These are phyloP conservation scores for Carex kokanica DNA, from an alignment of 176 grass and related monocot genomes.

Conservation along the genomic window DNA sequence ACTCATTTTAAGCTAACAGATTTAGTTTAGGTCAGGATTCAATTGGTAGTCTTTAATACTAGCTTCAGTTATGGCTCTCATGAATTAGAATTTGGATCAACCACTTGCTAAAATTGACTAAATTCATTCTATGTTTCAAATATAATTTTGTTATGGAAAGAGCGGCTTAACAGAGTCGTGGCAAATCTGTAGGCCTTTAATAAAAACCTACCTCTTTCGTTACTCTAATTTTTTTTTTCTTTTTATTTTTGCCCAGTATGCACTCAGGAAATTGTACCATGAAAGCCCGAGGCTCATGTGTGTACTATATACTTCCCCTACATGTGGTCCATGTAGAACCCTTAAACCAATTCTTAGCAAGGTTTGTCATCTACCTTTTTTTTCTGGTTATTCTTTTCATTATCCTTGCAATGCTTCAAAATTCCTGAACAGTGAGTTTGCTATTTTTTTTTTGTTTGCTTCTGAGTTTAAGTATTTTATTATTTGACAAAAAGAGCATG, in stretches of 20 bases:
- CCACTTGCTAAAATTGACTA: neutral
- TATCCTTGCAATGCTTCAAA: neutral
- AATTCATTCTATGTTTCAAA: neutral
- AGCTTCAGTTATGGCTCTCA: neutral
- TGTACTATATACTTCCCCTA: slow-evolving; percentile 94
- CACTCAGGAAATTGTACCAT: slow-evolving; percentile 92
- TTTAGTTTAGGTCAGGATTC: neutral
- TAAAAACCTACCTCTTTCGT: neutral
- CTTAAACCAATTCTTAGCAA: slow-evolving; percentile 97
- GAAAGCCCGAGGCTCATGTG: slow-evolving; percentile 80
- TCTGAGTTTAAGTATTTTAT: neutral
- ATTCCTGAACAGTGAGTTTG: neutral
- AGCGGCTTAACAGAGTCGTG: slow-evolving; percentile 10
- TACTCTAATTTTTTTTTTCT: neutral
- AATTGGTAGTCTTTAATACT: neutral
- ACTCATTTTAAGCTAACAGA: too few relatives aligned
- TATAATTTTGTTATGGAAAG: slow-evolving; percentile 29
- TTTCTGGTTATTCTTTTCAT: slow-evolving; percentile 20
- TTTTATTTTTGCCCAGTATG: slow-evolving; percentile 58
- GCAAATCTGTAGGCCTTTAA: neutral
- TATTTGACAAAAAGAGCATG: neutral
- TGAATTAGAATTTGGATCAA: neutral
- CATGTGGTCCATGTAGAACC: slow-evolving; percentile 97
- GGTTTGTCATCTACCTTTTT: slow-evolving; percentile 48
- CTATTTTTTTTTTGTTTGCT: slow-evolving; percentile 13